Evolutionary conservation across 2,329 filamentous ascomycete genomes (phyloP).

Genomic region (Cytospora schulzeri): DNA sequence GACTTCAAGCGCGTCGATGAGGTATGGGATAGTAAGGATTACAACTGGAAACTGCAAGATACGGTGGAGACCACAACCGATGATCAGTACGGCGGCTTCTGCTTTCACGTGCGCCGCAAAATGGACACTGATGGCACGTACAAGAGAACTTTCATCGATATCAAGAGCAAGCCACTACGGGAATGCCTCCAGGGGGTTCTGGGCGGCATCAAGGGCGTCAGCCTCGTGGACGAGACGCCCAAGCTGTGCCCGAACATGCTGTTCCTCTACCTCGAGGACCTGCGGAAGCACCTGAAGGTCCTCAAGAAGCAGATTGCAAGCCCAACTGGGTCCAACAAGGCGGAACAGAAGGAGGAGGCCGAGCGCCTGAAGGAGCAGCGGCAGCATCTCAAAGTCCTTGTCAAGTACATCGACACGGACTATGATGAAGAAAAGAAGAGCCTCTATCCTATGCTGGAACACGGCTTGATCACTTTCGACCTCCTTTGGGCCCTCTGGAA

Average conservation of each 20-base stretch:
- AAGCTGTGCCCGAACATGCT: slow-evolving; percentile 71
- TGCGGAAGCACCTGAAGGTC: slow-evolving; percentile 64
- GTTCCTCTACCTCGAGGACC: slow-evolving; percentile 75
- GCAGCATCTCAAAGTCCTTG: slow-evolving; percentile 64
- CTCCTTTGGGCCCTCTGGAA: slow-evolving; percentile 89
- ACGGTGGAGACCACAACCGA: slow-evolving; percentile 49
- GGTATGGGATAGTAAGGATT: slow-evolving; percentile 54
- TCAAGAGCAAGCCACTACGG: slow-evolving; percentile 79
- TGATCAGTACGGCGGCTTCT: slow-evolving; percentile 72
- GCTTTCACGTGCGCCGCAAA: slow-evolving; percentile 79
- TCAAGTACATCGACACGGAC: slow-evolving; percentile 59
- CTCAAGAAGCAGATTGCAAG: slow-evolving; percentile 57
- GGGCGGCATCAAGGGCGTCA: slow-evolving; percentile 76
- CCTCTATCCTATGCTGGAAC: slow-evolving; percentile 77
- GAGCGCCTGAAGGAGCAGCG: slow-evolving; percentile 61
- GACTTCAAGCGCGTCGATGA: slow-evolving; percentile 57
- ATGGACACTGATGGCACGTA: slow-evolving; percentile 88
- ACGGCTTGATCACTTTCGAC: slow-evolving; percentile 85
- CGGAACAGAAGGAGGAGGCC: slow-evolving; percentile 62
- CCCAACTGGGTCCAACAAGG: slow-evolving; percentile 49
- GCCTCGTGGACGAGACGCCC: slow-evolving; percentile 77
- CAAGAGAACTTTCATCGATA: slow-evolving; percentile 71
- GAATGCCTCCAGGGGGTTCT: slow-evolving; percentile 72
- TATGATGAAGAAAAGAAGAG: slow-evolving; percentile 76
- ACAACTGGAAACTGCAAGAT: slow-evolving; percentile 57